A percentile compares a stretch with the other conserved stretches of the same genome.
Evolutionary conservation across 164 flowering plant genomes (phyloP).

Genomic region (Umbellularia californica): DNA sequence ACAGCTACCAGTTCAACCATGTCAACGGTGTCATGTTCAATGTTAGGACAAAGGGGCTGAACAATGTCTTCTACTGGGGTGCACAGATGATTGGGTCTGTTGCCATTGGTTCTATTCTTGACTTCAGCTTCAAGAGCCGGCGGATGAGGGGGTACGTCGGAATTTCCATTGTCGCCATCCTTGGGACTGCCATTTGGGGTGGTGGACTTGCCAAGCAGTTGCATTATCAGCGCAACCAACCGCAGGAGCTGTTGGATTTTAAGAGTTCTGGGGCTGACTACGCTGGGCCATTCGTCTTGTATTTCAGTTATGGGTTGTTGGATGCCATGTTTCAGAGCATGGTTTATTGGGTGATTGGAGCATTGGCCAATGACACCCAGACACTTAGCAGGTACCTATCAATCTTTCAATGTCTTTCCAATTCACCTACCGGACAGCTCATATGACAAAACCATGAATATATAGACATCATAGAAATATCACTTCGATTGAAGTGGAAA

Average conservation of each 20-base stretch:
- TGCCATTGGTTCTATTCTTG: conserved; percentile 67
- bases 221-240: conserved; percentile 29
- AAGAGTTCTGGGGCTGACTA: conserved; percentile 54
- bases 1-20: conserved; percentile 82
- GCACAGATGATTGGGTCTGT: conserved; percentile 94
- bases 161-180: conserved; percentile 44
- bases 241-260: conserved; percentile 55
- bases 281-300: conserved; percentile 84
- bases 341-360: conserved; percentile 94
- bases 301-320: conserved; percentile 74
- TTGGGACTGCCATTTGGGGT: conserved; percentile 77
- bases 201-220: conserved; percentile 88
- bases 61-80: conserved; percentile 95
- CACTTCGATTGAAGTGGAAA: too few species aligned
- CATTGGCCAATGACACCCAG: conserved; percentile 81
- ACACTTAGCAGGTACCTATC: conserved; percentile 80
- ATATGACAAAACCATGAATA: too few species aligned
- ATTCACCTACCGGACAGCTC: not conserved
- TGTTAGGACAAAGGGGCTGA: conserved; percentile 81
- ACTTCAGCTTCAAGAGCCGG: conserved; percentile 74
- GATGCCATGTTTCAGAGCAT: conserved; percentile 94
- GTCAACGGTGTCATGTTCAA: conserved; percentile 73
- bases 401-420: not conserved
- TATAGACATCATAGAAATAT: too few species aligned
- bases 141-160: conserved; percentile 69